phyloP scores from a whole-genome alignment of 1,284 basidiomycete species.

The Chalciporus sp. region DNA sequence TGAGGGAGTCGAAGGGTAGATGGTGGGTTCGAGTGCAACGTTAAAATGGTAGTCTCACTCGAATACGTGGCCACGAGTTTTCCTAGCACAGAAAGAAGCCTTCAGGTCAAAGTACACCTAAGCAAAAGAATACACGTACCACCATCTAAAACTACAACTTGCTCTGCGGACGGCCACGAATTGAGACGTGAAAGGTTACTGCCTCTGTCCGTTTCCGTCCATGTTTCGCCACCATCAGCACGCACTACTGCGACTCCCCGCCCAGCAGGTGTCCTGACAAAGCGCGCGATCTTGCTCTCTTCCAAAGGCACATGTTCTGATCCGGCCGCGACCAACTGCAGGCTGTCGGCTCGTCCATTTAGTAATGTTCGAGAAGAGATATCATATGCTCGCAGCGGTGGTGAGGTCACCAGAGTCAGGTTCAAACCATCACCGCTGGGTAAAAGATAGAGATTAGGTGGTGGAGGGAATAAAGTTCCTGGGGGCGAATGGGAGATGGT shows the following conservation, averaged over 20 bases:
- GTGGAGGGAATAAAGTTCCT: conserved; percentile 46
- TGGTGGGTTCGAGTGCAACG: conserved; percentile 50
- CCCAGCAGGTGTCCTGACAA: conserved; percentile 77
- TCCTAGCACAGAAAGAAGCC: conserved; percentile 22
- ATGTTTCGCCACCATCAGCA: conserved; percentile 60
- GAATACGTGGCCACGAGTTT: conserved; percentile 41
- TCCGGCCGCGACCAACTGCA: conserved; percentile 44
- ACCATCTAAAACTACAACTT: conserved; percentile 65
- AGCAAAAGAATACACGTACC: conserved; percentile 43
- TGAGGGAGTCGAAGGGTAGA: conserved; percentile 51
- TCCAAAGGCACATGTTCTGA: conserved; percentile 47
- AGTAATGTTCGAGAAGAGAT: conserved; percentile 62
- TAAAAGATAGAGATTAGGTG: conserved; percentile 55
- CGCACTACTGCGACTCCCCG: conserved; percentile 68
- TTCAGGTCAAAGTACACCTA: neutral
- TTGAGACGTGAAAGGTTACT: conserved; percentile 45
- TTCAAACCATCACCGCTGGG: conserved; percentile 46
- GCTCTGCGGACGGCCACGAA: conserved; percentile 57
- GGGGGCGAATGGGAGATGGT: conserved; percentile 66
- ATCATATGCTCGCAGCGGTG: conserved; percentile 59
- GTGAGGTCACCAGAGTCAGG: conserved; percentile 60
- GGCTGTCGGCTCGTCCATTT: conserved; percentile 54
- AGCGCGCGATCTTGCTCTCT: conserved; percentile 53
- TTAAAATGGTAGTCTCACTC: conserved; percentile 43
- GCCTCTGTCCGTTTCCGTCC: conserved; percentile 53